These are phyloP conservation scores for Parafenestella ontariensis DNA, from an alignment of 2,329 filamentous ascomycete genomes.

Conservation along the genomic window DNA sequence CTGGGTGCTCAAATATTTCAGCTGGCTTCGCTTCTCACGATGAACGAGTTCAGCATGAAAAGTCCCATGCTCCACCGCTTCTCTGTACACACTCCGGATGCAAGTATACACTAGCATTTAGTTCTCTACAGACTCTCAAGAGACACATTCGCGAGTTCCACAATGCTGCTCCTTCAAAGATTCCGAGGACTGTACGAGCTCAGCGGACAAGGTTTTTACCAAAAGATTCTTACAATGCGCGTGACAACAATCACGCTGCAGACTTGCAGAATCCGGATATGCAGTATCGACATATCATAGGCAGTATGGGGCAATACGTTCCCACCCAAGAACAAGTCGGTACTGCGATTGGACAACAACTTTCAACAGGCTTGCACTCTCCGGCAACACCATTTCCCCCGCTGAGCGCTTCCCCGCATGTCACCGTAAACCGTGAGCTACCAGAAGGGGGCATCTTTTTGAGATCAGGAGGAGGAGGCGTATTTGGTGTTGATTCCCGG, in stretches of 20 bases:
- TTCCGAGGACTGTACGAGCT: background rate
- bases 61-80: background rate
- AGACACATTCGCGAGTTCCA: constrained; percentile 2
- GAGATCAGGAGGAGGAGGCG: too few species aligned
- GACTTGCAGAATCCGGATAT: background rate
- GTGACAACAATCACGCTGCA: background rate
- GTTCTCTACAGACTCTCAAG: background rate
- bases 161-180: background rate
- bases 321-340: background rate
- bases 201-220: background rate
- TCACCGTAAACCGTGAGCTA: too few species aligned
- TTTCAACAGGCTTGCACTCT: too few species aligned
- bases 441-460: too few species aligned
- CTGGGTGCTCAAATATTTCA: background rate
- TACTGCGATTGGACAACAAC: background rate
- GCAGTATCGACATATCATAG: too few species aligned
- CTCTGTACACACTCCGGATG: constrained; percentile 3
- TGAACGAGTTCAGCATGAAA: constrained; percentile 3
- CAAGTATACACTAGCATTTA: constrained; percentile 4
- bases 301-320: background rate
- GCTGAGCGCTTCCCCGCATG: too few species aligned
- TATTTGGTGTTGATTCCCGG: too few species aligned
- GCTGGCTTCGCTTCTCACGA: constrained; percentile 3
- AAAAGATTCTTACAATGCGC: background rate
- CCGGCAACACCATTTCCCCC: too few species aligned